Conservation (phyloP, 805 yeast genomes). For the Candida manassasensis region DNA sequence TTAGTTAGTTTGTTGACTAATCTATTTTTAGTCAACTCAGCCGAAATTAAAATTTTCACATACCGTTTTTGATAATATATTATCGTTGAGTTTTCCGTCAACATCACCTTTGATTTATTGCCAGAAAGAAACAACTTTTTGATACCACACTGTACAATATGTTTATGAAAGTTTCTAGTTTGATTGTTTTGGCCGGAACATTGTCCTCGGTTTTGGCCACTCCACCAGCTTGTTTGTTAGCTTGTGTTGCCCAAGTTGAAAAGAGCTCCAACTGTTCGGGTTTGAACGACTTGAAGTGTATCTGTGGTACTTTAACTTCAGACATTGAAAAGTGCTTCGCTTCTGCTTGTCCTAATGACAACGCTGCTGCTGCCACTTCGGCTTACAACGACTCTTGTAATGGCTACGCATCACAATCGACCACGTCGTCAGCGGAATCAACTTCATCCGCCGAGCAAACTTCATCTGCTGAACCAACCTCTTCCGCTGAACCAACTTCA, state of each 20-base stretch:
- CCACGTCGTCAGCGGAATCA: slow-evolving; percentile 21
- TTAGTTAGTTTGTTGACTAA: neutral
- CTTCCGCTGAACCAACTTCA: slow-evolving; percentile 26
- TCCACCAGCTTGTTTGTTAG: slow-evolving; percentile 90
- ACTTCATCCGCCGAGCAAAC: slow-evolving; percentile 24
- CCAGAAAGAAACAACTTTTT: no score
- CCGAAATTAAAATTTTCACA: slow-evolving; percentile 4
- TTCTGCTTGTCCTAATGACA: slow-evolving; percentile 62
- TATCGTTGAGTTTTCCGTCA: no score
- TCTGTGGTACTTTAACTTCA: slow-evolving; percentile 55
- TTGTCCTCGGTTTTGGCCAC: slow-evolving; percentile 53
- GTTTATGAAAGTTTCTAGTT: slow-evolving; percentile 19
- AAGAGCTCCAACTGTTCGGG: slow-evolving; percentile 53
- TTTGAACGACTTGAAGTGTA: slow-evolving; percentile 62
- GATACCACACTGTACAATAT: no score
- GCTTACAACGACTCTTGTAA: slow-evolving; percentile 54
- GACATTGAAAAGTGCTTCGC: slow-evolving; percentile 60
- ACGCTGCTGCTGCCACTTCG: slow-evolving; percentile 52
- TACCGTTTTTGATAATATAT: no score
- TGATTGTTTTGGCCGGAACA: slow-evolving; percentile 34
- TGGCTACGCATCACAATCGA: slow-evolving; percentile 26
- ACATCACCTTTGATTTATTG: no score
- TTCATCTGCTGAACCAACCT: slow-evolving; percentile 27
- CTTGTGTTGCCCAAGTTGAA: slow-evolving; percentile 75
- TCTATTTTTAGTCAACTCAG: slow-evolving; percentile 5